Conservation (phyloP, 345 rosid species). For the Brassica rapa region DNA sequence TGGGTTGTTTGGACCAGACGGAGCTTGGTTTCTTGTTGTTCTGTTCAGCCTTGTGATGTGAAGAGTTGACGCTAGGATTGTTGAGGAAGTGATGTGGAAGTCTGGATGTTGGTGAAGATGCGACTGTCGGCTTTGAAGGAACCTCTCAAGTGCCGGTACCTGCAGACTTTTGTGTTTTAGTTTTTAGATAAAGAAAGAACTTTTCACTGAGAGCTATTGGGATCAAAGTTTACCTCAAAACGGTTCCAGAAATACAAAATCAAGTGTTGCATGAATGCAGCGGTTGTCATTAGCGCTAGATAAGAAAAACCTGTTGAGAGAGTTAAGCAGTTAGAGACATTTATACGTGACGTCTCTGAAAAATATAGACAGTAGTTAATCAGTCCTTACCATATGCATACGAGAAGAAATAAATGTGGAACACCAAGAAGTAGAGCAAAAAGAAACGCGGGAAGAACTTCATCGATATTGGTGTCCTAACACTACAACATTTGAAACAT, state of each 20-base stretch:
- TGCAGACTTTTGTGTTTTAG: slow-evolving; percentile 27
- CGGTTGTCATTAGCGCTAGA: slow-evolving; percentile 81
- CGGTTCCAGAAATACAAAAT: slow-evolving; percentile 98
- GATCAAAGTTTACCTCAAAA: slow-evolving; percentile 68
- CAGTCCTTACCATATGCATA: slow-evolving; percentile 73
- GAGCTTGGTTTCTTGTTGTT: slow-evolving; percentile 59
- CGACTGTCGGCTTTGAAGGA: slow-evolving; percentile 71
- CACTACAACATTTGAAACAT: slow-evolving; percentile 56
- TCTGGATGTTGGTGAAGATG: slow-evolving; percentile 90
- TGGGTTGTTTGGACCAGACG: slow-evolving; percentile 47
- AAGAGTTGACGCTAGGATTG: slow-evolving; percentile 89
- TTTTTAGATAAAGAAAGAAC: not conserved
- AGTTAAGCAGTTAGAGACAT: not conserved
- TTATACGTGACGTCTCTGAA: not conserved
- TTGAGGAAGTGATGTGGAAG: slow-evolving; percentile 93
- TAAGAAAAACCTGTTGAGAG: slow-evolving; percentile 80
- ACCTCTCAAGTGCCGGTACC: slow-evolving; percentile 96
- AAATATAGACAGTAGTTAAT: not conserved
- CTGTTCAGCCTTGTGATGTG: slow-evolving; percentile 86
- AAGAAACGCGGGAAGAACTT: slow-evolving; percentile 99
- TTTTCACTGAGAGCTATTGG: not conserved
- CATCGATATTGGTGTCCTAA: slow-evolving; percentile 96
- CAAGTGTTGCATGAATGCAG: slow-evolving; percentile 97
- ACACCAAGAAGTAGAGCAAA: slow-evolving; percentile 92
- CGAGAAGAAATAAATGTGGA: slow-evolving; percentile 97